Evolutionary conservation across 768 basidiomycete genomes (phyloP).

Genomic region (Pisolithus albus): DNA sequence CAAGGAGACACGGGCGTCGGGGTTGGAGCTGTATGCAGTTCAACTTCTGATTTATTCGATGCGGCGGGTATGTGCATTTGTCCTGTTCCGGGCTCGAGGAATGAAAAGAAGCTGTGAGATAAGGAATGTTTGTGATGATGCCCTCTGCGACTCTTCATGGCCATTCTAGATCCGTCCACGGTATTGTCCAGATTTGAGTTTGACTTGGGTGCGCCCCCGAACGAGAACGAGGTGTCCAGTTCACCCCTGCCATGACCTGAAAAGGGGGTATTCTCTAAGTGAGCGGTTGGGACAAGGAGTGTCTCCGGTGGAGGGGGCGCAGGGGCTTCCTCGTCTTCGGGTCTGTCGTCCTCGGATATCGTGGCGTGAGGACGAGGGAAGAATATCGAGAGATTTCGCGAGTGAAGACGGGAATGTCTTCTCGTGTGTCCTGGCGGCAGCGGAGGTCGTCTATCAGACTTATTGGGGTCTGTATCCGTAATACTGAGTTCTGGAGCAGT

Average conservation of each 20-base stretch:
- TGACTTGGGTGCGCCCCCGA: slow-evolving; percentile 44
- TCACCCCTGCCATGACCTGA: slow-evolving; percentile 29
- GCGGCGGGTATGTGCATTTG: slow-evolving; percentile 1
- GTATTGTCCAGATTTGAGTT: slow-evolving; percentile 15
- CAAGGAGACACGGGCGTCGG: slow-evolving; percentile 61
- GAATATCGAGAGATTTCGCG: slow-evolving; percentile 86
- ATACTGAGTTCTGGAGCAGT: slow-evolving; percentile 15
- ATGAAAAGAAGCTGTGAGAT: slow-evolving; percentile 94
- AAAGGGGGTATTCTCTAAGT: slow-evolving; percentile 21
- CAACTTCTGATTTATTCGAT: slow-evolving; percentile 16
- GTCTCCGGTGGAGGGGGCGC: slow-evolving; percentile 36
- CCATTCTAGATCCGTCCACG: slow-evolving; percentile 6
- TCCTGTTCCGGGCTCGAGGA: slow-evolving; percentile 66
- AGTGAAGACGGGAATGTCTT: slow-evolving; percentile 71
- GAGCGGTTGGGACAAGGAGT: slow-evolving; percentile 36
- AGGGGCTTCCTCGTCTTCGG: slow-evolving; percentile 41
- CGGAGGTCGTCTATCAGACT: neutral
- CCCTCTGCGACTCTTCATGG: slow-evolving; percentile 40
- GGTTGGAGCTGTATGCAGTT: slow-evolving; percentile 52
- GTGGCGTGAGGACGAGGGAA: slow-evolving; percentile 68
- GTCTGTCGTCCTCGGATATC: slow-evolving; percentile 62
- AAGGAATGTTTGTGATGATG: slow-evolving; percentile 93
- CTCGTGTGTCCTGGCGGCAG: slow-evolving; percentile 24
- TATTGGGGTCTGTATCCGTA: slow-evolving; percentile 7
- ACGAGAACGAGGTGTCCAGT: slow-evolving; percentile 54